Evolutionary conservation across 2,329 filamentous ascomycete species (phyloP).

Genomic region (Cordyceps tenuipes): DNA sequence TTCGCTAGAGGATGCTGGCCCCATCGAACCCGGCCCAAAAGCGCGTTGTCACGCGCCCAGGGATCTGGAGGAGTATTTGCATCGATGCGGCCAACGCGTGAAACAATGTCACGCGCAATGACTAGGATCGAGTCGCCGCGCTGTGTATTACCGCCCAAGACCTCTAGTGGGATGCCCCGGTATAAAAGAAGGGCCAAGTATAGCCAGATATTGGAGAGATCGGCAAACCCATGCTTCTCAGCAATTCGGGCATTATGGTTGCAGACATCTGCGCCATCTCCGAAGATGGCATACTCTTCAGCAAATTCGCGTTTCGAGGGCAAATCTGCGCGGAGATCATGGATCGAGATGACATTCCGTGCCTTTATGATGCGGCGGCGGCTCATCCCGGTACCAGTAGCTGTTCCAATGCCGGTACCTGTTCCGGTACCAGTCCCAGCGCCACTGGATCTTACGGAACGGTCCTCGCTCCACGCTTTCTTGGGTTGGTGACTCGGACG

Average conservation of each 20-base stretch:
- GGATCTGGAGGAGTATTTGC: conserved; percentile 12
- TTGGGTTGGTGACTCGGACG: conserved; percentile 42
- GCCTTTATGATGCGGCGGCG: conserved; percentile 39
- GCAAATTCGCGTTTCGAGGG: conserved; percentile 74
- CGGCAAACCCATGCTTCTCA: conserved; percentile 57
- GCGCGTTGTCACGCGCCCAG: conserved; percentile 14
- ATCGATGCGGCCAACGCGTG: conserved; percentile 26
- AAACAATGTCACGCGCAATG: conserved; percentile 55
- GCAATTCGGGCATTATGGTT: conserved; percentile 75
- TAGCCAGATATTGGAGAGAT: conserved; percentile 76
- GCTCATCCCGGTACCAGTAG: conserved; percentile 40
- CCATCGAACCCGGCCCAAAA: conserved; percentile 59
- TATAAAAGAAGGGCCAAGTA: conserved; percentile 70
- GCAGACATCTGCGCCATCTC: conserved; percentile 73
- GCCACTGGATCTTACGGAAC: conserved; percentile 51
- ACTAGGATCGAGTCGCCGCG: conserved; percentile 54
- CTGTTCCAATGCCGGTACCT: conserved; percentile 38
- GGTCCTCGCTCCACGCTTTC: conserved; percentile 49
- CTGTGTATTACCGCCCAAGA: conserved; percentile 46
- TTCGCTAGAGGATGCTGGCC: conserved; percentile 56
- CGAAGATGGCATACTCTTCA: conserved; percentile 73
- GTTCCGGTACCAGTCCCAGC: conserved; percentile 52
- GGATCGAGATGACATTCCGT: conserved; percentile 66
- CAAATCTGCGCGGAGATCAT: conserved; percentile 61
- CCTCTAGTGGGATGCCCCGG: conserved; percentile 64